These are phyloP conservation scores for Eutypa lata DNA, from an alignment of 2,329 filamentous ascomycete genomes.

Conservation along the genomic window DNA sequence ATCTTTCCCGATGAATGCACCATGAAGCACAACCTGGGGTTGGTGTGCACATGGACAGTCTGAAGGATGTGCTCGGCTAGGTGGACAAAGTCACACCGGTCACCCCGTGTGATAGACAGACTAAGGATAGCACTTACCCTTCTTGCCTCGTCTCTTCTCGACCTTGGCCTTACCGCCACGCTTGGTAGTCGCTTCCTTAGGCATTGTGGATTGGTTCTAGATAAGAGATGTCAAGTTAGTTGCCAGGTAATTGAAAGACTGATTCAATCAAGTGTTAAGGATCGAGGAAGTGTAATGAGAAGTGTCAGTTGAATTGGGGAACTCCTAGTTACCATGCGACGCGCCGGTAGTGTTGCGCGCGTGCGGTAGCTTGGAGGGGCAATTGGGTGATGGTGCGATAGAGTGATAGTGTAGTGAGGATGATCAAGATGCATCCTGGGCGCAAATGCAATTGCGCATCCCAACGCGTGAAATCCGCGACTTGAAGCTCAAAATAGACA, in stretches of 20 bases:
- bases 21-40: too few species aligned
- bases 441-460: constrained; percentile 39
- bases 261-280: background rate
- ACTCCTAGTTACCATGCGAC: background rate
- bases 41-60: too few species aligned
- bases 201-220: constrained; percentile 46
- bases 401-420: constrained; percentile 5
- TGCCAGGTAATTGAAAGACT: too few species aligned
- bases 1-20: background rate
- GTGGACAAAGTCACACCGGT: background rate
- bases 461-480: constrained; percentile 27
- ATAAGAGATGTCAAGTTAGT: constrained; percentile 20
- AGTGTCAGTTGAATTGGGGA: background rate
- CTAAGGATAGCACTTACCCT: constrained; percentile 45
- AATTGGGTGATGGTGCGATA: constrained; percentile 6
- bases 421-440: constrained; percentile 21
- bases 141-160: constrained; percentile 56
- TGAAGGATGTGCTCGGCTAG: background rate
- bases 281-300: background rate
- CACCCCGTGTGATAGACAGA: background rate
- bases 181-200: constrained; percentile 54
- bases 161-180: constrained; percentile 50
- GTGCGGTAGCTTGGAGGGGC: constrained; percentile 12
- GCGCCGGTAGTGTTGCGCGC: background rate
- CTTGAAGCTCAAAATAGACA: constrained; percentile 33